Percentiles rank a stretch among this genome's conserved stretches.
These are phyloP conservation scores for Trametes coccinea DNA, from an alignment of 768 basidiomycete species.

Conservation along the genomic window DNA sequence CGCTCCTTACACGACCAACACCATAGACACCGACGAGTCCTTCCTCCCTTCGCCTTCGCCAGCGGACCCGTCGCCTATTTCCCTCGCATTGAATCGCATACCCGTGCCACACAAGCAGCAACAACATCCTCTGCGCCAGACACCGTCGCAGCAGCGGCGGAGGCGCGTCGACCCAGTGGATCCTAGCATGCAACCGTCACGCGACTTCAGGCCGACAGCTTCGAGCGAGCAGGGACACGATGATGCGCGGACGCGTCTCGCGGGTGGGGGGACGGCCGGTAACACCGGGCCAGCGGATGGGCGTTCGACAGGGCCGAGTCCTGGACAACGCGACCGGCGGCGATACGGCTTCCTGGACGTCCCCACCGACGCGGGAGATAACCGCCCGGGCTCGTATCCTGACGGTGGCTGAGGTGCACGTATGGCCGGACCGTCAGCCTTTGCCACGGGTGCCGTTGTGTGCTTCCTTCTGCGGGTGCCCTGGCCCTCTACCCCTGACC, in stretches of 20 bases:
- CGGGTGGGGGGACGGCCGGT: neutral
- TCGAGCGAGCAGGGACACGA: neutral
- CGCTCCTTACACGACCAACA: conserved; percentile 1
- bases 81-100: neutral
- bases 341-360: conserved; percentile 16
- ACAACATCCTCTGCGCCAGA: neutral
- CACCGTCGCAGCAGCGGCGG: neutral
- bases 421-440: too few relatives aligned
- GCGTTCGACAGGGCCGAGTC: neutral
- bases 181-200: conserved; percentile 10
- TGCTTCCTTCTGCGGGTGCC: neutral
- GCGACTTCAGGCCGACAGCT: neutral
- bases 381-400: conserved; percentile 10
- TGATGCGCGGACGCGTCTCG: neutral
- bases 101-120: neutral
- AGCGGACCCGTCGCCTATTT: conserved; percentile 6
- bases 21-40: conserved; percentile 11
- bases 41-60: conserved; percentile 13
- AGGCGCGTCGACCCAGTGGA: conserved; percentile 19
- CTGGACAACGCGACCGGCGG: neutral
- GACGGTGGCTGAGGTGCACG: neutral
- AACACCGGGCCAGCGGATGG: neutral
- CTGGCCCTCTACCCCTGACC: neutral
- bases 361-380: conserved; percentile 13
- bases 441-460: neutral